Percentiles rank a stretch among this genome's conserved stretches.
These are phyloP conservation scores for Backusella parvicylindrica DNA, from an alignment of 192 early-diverging fungal genomes.

Conservation along the genomic window DNA sequence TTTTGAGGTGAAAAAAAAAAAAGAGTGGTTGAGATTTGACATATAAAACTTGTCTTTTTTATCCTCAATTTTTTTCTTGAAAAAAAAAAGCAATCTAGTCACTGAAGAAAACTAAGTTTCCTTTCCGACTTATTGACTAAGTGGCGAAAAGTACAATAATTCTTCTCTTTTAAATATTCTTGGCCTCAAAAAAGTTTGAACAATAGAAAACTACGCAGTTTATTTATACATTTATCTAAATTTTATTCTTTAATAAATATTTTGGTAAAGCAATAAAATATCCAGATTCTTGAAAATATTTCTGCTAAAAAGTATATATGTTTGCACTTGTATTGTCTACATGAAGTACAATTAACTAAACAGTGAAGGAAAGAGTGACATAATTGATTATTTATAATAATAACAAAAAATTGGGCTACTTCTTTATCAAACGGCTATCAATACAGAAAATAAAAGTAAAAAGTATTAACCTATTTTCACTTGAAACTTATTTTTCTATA, in stretches of 20 bases:
- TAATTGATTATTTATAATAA: neutral
- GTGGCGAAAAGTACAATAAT: neutral
- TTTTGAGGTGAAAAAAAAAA: neutral
- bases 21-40: neutral
- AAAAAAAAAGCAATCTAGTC: neutral
- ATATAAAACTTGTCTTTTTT: neutral
- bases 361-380: neutral
- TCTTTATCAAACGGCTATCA: neutral
- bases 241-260: neutral
- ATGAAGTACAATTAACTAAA: neutral
- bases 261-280: neutral
- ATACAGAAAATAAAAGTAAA: neutral
- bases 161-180: neutral
- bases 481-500: slow-evolving; percentile 1
- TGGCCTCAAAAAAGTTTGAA: neutral
- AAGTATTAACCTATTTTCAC: neutral
- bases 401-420: neutral
- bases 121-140: neutral
- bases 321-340: neutral
- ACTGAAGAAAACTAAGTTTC: neutral
- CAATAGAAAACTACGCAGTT: neutral
- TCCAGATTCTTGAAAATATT: neutral
- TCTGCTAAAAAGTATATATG: neutral
- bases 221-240: neutral
- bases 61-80: neutral